Conservation (phyloP, 2,329 filamentous ascomycete genomes). For the Sporothrix curviconia region DNA sequence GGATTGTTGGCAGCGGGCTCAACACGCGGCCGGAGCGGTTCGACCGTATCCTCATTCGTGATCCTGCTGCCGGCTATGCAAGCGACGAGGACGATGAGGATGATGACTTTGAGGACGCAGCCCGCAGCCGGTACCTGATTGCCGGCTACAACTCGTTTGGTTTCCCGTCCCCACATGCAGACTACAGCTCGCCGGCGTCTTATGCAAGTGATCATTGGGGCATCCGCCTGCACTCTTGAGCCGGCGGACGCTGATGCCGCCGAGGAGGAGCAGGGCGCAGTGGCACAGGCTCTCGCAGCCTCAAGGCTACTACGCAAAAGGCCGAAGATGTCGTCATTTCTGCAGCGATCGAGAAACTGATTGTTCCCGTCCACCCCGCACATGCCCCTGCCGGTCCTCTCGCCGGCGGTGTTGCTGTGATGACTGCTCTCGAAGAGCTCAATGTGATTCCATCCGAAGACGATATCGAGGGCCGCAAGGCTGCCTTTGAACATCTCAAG, state of each 20-base stretch:
- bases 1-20: constrained; percentile 38
- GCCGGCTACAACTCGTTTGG: constrained; percentile 54
- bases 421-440: constrained; percentile 30
- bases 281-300: no score
- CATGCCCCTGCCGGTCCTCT: constrained; percentile 26
- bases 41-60: constrained; percentile 53
- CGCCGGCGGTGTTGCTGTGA: constrained; percentile 29
- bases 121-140: constrained; percentile 33
- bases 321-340: constrained; percentile 10
- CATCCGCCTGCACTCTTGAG: constrained; percentile 39
- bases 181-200: constrained; percentile 15
- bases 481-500: constrained; percentile 18
- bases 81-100: not conserved
- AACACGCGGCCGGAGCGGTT: constrained; percentile 58
- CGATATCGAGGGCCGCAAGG: constrained; percentile 29
- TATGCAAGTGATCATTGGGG: constrained; percentile 55
- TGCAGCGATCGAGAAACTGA: constrained; percentile 20
- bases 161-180: constrained; percentile 23
- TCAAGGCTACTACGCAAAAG: no score
- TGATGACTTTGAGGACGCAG: constrained; percentile 16
- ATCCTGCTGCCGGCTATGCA: not conserved
- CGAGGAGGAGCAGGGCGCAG: not conserved
- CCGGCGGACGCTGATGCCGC: constrained; percentile 8
- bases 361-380: constrained; percentile 30
- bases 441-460: constrained; percentile 40